These are phyloP conservation scores for Carpinus viminea DNA, from an alignment of 306 rosid species.

Conservation along the genomic window DNA sequence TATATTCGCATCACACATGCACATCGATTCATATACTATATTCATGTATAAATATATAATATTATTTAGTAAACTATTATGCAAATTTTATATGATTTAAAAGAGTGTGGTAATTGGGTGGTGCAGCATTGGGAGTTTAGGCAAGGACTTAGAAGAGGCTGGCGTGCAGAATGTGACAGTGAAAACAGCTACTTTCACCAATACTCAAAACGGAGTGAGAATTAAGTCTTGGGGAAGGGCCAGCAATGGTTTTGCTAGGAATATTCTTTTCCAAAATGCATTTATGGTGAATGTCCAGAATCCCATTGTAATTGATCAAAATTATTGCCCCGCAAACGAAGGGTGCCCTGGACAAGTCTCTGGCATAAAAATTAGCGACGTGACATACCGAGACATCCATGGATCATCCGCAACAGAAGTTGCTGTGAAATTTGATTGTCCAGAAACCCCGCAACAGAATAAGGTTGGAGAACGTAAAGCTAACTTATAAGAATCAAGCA, in stretches of 20 bases:
- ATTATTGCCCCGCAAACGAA: conserved; percentile 43
- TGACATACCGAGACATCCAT: conserved; percentile 29
- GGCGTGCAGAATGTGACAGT: conserved; percentile 64
- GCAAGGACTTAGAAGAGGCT: conserved; percentile 30
- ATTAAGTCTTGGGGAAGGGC: conserved; percentile 63
- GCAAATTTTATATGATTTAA: background rate
- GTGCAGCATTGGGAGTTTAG: conserved; percentile 59
- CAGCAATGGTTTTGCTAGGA: conserved; percentile 48
- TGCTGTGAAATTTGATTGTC: conserved; percentile 36
- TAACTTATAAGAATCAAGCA: conserved; percentile 23
- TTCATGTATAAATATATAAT: no score
- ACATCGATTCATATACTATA: no score
- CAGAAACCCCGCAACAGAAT: conserved; percentile 28
- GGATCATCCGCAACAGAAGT: conserved; percentile 40
- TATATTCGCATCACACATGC: no score
- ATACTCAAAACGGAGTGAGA: conserved; percentile 47
- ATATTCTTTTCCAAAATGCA: conserved; percentile 40
- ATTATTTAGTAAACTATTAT: background rate
- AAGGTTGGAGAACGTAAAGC: conserved; percentile 28
- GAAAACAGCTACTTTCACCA: conserved; percentile 31
- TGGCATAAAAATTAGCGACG: conserved; percentile 31
- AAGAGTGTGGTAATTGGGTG: background rate
- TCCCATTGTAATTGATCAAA: conserved; percentile 54
- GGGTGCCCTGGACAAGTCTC: conserved; percentile 39
- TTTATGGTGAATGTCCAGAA: conserved; percentile 43